Evolutionary conservation across 2,329 filamentous ascomycete species (phyloP), one percentile per base, ranked within the genome.

Genomic region (Apiospora rasikravindrae): DNA sequence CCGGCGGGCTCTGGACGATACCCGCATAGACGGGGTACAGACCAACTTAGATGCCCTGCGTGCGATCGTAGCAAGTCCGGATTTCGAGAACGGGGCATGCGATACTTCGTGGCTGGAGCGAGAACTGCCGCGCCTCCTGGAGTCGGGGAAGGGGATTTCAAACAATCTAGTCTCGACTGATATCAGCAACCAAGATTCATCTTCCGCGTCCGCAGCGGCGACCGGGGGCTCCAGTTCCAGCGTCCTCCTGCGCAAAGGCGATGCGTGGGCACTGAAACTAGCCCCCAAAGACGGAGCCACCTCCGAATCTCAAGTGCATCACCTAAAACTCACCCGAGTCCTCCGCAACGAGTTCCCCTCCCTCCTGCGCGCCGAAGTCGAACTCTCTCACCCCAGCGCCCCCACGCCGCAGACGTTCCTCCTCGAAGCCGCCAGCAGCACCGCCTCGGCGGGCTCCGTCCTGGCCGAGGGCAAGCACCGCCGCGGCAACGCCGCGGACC

Each of bases 341-440:
- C 82, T 89, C 0, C 86, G 85, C 37, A 91, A 91, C 77, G 88
- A 91, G 70, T 91, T 92, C 73, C 90, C 90, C 0, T 74, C 83
- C 2, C 85, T 85, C 0, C 81, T 92, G 0, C 79, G 85, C 1
- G 89, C 89, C 1, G 87, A 89, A 10, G 81, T 89, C 11, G 77
- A 85, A 69, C 85, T 87, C 79, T 88, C 86, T 0, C 77, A 82
- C 0, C 80, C 85, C 1, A 74, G 77, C 10, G 8, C 33, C 2
- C 75, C 24, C 0, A 26, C 69, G 1, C 64, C 71, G 6, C 33
- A 57, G 22, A 19, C 64, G 7, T 69, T 69, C 29, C 47, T 47
- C 1, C 69, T 73, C n/a, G 64, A 70, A n/a, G 57, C 70, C 40
- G 64, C 69, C 8, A 67, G 53, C 29, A 73, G 79, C 1, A 71